Evolutionary conservation across 208 protist genomes (phyloP), one percentile per base, ranked within the genome.

Genomic region (Endotrypanum monterogeii): DNA sequence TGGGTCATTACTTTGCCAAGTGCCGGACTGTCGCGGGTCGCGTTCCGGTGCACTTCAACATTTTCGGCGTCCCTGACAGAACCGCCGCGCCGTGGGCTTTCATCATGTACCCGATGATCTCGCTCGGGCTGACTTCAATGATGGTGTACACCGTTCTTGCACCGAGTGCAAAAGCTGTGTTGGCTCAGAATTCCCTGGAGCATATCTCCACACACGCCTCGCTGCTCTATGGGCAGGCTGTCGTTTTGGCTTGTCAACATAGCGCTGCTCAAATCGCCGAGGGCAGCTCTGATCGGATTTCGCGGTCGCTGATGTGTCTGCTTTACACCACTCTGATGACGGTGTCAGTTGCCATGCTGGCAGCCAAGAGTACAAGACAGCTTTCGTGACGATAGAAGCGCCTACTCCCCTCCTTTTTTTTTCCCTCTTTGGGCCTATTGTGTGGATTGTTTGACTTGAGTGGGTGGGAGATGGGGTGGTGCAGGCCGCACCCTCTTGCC

Each of bases 21-120:
- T 28, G 18, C 0, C 20, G 69, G 8, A 57, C 46, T 25, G 16
- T 81, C 39, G 63, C 65, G 0, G 65, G 28, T 11, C 12, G 6
- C 32, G 76, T 81, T 18, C 76, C 76, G 1, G 48, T 81, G 8
- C 76, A 81, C 62, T 81, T 81, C 76, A 63, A 81, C 30, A 50
- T 81, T 35, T 61, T 71, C n/a, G 76, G 76, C 35, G n/a, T 44
- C 4, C 76, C 76, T 0, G 71, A 81, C n/a, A 4, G 28, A 46
- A 70, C 54, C 14, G 70, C 61, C 8, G 61, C 76, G 30, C 56
- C 76, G 23, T 83, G 73, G 78, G 37, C 62, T 1, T 79, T 71
- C 32, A 46, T 75, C 32, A 32, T 83, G n/a, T 79, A 74, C 35
- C 79, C 74, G 0, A 18, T 51, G 7, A 46, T 70, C 8, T 14